Base-by-base conservation (phyloP, 2,329 filamentous ascomycete species). In the Exutisphaerella laricina region DNA sequence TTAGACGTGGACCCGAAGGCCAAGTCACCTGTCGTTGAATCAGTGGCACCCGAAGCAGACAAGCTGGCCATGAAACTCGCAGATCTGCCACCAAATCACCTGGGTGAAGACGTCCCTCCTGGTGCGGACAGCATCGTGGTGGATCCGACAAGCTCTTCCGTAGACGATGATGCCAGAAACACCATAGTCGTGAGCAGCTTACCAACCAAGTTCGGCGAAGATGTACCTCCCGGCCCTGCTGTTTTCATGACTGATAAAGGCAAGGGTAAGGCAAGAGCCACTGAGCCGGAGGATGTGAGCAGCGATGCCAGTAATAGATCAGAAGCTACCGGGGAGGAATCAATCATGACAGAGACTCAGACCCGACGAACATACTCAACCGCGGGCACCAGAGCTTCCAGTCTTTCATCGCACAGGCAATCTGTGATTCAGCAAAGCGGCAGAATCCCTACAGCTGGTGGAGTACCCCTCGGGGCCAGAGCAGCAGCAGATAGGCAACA, bases 11-110 rank as follows among this genome's bases (percentile, higher is more conserved):
- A 43, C 13, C 30, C 48, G 3, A 30, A 33, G 17, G 25, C 42
- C 18, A 29, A 32, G 12, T 20, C 29, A 6, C 10, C 14, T 4
- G 21, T 13, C 10, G 17, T 32, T 25, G 29, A 29, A n/a, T 28
- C 17, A 20, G 8, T 28, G n/a, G 25, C 6, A 17, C 13, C 14
- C 5, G 16, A 17, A 28, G 22, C 21, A 8, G 35, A 43, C 17
- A 37, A 28, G 21, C 30, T 30, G 12, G 33, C 14, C 9, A 6
- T n/a, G 9, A 2, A 14, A 13, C 6, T 28, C n/a, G 22, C 8
- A 10, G 23, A 37, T 14, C 34, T 50, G 9, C 48, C 45, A 31
- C 41, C 34, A 20, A 43, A 43, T 14, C 41, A 43, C 14, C 28
- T 43, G 13, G 29, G 34, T 7, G 34, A 39, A 13, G 35, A 44